These are phyloP conservation scores for Talaromyces sp. DNA, from an alignment of 2,329 filamentous ascomycete species.

Conservation along the genomic window DNA sequence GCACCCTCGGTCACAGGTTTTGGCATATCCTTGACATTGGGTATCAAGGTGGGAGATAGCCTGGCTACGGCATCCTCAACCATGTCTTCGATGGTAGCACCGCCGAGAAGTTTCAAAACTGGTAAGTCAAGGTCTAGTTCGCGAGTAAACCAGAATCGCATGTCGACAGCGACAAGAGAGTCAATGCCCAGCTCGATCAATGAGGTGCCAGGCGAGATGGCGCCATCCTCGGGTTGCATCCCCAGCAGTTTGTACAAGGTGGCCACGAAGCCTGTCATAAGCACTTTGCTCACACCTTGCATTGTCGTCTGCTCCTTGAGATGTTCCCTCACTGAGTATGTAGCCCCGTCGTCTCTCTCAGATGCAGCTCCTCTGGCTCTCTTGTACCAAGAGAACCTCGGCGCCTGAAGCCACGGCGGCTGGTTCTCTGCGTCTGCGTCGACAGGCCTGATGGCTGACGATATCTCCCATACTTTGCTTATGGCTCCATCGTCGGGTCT, in stretches of 20 bases:
- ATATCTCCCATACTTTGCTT: not conserved
- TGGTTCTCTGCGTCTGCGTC: not conserved
- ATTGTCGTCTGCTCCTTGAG: slow-evolving; percentile 1
- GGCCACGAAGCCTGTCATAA: not conserved
- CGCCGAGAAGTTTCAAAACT: slow-evolving; percentile 44
- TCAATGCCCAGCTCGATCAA: slow-evolving; percentile 22
- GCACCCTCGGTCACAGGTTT: not conserved
- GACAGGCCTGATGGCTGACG: slow-evolving; percentile 14
- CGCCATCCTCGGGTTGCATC: not conserved
- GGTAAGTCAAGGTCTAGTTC: slow-evolving; percentile 42
- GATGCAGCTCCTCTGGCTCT: not conserved
- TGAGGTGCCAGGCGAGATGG: not conserved
- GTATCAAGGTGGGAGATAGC: not conserved
- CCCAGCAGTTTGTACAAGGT: not conserved
- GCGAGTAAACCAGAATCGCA: slow-evolving; percentile 42
- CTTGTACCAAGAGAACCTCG: not conserved
- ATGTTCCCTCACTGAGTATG: not conserved
- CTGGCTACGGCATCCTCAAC: not conserved
- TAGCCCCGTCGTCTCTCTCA: not conserved
- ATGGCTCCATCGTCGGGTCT: slow-evolving; percentile 21
- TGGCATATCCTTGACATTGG: not conserved
- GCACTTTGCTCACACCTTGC: not conserved
- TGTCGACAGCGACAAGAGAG: slow-evolving; percentile 15
- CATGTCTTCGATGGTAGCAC: slow-evolving; percentile 12
- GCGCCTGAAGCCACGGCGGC: not conserved